Conservation (phyloP, 768 basidiomycete species). For the Hebeloma cylindrosporum region DNA sequence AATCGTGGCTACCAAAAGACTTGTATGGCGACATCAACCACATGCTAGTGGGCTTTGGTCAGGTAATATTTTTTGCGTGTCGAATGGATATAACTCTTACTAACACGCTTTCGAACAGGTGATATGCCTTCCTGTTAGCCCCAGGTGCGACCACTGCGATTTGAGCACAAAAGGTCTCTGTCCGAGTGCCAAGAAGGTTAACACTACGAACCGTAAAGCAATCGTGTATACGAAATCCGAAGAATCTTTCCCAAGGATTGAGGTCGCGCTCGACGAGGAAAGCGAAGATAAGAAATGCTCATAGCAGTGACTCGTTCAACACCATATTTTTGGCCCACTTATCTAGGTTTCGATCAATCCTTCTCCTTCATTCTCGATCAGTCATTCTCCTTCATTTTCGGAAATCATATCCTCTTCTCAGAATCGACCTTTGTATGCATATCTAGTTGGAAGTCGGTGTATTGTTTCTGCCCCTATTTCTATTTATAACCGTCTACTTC, state of each 20-base stretch:
- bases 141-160: slow-evolving; percentile 64
- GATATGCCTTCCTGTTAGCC: slow-evolving; percentile 64
- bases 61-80: slow-evolving; percentile 44
- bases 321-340: too few species aligned
- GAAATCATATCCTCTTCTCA: too few species aligned
- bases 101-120: slow-evolving; percentile 38
- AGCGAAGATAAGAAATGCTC: slow-evolving; percentile 17
- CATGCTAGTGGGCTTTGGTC: slow-evolving; percentile 82
- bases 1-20: slow-evolving; percentile 81
- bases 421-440: too few species aligned
- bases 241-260: slow-evolving; percentile 31
- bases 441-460: too few species aligned
- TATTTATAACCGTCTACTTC: too few species aligned
- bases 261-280: slow-evolving; percentile 34
- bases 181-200: slow-evolving; percentile 53
- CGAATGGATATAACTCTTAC: not conserved
- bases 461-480: too few species aligned
- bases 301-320: too few species aligned
- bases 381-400: too few species aligned
- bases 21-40: slow-evolving; percentile 77
- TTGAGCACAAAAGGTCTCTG: slow-evolving; percentile 57
- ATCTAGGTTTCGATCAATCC: too few species aligned
- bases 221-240: slow-evolving; percentile 18
- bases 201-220: slow-evolving; percentile 27
- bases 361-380: too few species aligned